Evolutionary conservation across 805 yeast species (phyloP), one percentile per base, ranked within the genome.

Genomic region (Cyberlindnera misumaiensis): DNA sequence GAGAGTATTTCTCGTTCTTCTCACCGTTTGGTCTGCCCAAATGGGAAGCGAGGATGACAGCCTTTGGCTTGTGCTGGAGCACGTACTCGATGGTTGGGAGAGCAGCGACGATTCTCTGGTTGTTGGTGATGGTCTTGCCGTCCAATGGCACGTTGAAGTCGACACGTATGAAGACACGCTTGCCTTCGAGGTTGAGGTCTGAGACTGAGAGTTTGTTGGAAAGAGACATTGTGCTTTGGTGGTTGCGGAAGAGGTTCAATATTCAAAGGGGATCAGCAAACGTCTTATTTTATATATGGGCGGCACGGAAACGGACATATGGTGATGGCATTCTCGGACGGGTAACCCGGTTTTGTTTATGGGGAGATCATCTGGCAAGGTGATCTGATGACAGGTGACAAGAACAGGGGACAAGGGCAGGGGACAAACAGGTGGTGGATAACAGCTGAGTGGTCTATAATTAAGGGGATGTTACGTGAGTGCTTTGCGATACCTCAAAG

Each of bases 1-100:
- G 74, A 36, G 97, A 88, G 78, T 76, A 90, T 72, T 93, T 93
- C 36, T 73, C 82, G 58, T 69, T 77, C 46, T 63, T 74, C 70
- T 86, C 88, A 64, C 99, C 99, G 65, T 93, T 93, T 68, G 99
- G 99, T 75, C 99, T 88, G 62, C 99, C 99, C 65, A 93, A 77
- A 67, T 93, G 99, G 45, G 97, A 89, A 51, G 97, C 97, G 56
- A 93, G 77, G 53, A 93, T 73, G 52, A 93, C 81, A 52, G 79
- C 86, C 75, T 83, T 87, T 62, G 99, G 96, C 59, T 83, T 77
- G 53, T 90, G 82, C 62, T 85, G 90, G 63, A 84, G 72, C 39
- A 90, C 97, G 66, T 90, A 93, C 70, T 94, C 68, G 73, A 93
- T 93, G 55, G 99, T 90, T 67, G 99, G 99, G 58, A 94, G 72